Base-by-base conservation (phyloP, 2,329 filamentous ascomycete species). In the Aspergillus ibericus region DNA sequence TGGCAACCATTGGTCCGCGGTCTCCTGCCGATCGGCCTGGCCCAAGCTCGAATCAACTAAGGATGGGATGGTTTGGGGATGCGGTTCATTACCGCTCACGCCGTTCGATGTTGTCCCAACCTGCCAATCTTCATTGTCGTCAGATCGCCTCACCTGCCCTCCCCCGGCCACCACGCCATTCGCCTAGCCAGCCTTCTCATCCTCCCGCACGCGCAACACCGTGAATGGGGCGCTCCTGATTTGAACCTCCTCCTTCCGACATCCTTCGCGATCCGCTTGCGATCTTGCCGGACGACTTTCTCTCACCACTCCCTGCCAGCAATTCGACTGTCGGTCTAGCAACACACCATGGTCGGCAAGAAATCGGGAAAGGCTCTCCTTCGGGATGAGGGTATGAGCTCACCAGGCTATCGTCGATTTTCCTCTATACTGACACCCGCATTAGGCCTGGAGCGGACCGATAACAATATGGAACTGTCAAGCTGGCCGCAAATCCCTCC, bases 401-500 rank as follows among this genome's bases (percentile, higher is more conserved):
- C 15, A 16, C 5, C 10, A 12, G 13, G 6, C 16, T 22, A 38
- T 4, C 16, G 15, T 42, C 27, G 7, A 34, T 44, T 13, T 46
- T 58, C 13, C 22, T 51, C 50, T 42, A 29, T 29, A 62, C 64
- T 56, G 66, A 59, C 34, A 51, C 34, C 42, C 51, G 29, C 53
- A 50, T 22, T 22, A 97, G 93, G 95, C 65, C 87, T 99, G 64
- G 92, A 96, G 80, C 86, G 93, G 73, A 98, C 95, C 60, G 95
- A 99, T 81, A 99, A 99, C 85, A 93, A 93, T 78, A 93, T 99
- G 89, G 95, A 93, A 72, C 86, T 95, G 72, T 91, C 92, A 49
- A 96, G 85, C 75, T 99, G 95, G 93, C 93, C 95, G 9, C 89
- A 95, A 71, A 88, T 96, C 58, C 84, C 86, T 44, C 91, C 95